Conservation (phyloP, 2,329 filamentous ascomycete species). For the Zymoseptoria pseudotritici region DNA sequence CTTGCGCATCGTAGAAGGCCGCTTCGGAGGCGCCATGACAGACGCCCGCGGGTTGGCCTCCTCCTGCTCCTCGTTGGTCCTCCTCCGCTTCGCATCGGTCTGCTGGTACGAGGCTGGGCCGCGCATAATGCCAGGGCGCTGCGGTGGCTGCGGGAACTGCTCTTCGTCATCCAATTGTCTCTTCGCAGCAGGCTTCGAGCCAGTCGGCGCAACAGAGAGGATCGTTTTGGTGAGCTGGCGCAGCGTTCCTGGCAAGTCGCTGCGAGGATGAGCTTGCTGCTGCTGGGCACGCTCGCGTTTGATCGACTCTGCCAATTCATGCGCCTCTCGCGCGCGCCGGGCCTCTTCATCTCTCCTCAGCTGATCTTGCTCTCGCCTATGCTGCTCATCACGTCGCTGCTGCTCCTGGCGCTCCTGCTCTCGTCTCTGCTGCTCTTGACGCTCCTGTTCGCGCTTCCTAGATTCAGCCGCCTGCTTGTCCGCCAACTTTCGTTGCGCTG, state of each 20-base stretch:
- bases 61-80: conserved; percentile 62
- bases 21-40: conserved; percentile 76
- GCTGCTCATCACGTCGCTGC: conserved; percentile 22
- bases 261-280: conserved; percentile 33
- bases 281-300: conserved; percentile 30
- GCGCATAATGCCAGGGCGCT: conserved; percentile 50
- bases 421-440: conserved; percentile 30
- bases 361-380: conserved; percentile 31
- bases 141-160: conserved; percentile 46
- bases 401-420: conserved; percentile 34
- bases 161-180: conserved; percentile 59
- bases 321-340: conserved; percentile 25
- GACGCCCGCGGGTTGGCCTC: conserved; percentile 54
- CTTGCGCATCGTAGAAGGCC: conserved; percentile 69
- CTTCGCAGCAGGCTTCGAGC: conserved; percentile 62
- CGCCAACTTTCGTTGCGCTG: conserved; percentile 32
- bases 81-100: conserved; percentile 69
- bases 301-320: conserved; percentile 30
- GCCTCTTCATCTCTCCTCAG: conserved; percentile 22
- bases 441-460: conserved; percentile 33
- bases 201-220: conserved; percentile 50
- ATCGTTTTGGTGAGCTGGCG: conserved; percentile 57
- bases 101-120: conserved; percentile 48
- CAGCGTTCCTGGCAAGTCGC: conserved; percentile 44
- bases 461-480: conserved; percentile 43